Conservation (phyloP, 2,329 filamentous ascomycete species). For the Xylariaceae sp. region DNA sequence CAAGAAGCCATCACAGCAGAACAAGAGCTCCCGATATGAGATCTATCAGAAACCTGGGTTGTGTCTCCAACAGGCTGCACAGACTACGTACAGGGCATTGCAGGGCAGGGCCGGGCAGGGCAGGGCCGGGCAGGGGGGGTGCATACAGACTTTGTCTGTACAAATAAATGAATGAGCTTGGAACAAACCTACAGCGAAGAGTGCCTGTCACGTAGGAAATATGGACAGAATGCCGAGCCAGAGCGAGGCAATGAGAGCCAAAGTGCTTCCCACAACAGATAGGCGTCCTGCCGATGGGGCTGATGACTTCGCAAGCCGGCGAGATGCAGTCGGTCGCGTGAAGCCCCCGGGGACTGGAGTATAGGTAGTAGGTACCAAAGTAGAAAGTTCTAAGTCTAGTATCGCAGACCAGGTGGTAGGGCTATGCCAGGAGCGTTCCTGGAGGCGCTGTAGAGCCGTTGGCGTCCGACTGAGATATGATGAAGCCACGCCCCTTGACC, state of each 20-base stretch:
- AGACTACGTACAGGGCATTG: slow-evolving; percentile 14
- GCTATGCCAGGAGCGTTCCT: too few relatives aligned
- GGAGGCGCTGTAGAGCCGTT: too few relatives aligned
- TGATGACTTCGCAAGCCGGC: slow-evolving; percentile 1
- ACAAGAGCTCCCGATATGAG: slow-evolving; percentile 13
- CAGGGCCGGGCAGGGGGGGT: slow-evolving; percentile 10
- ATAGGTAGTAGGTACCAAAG: slow-evolving; percentile 7
- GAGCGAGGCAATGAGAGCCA: not conserved
- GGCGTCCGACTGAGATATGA: slow-evolving; percentile 8
- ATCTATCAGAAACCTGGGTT: slow-evolving; percentile 28
- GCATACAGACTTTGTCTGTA: slow-evolving; percentile 24
- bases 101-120: slow-evolving; percentile 11
- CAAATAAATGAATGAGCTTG: slow-evolving; percentile 24
- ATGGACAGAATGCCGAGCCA: slow-evolving; percentile 4
- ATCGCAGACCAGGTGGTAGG: too few relatives aligned
- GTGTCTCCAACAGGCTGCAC: slow-evolving; percentile 23
- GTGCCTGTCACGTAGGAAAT: slow-evolving; percentile 3
- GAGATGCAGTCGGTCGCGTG: slow-evolving; percentile 8
- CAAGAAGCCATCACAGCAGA: slow-evolving; percentile 11
- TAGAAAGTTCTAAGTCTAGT: too few relatives aligned
- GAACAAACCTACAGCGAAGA: slow-evolving; percentile 25
- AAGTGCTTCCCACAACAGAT: slow-evolving; percentile 5
- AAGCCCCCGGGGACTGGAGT: slow-evolving; percentile 3
- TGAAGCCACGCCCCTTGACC: slow-evolving; percentile 23
- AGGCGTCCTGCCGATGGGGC: slow-evolving; percentile 3